Evolutionary conservation across 805 yeast genomes (phyloP).

Genomic region (Cyberlindnera maritima): DNA sequence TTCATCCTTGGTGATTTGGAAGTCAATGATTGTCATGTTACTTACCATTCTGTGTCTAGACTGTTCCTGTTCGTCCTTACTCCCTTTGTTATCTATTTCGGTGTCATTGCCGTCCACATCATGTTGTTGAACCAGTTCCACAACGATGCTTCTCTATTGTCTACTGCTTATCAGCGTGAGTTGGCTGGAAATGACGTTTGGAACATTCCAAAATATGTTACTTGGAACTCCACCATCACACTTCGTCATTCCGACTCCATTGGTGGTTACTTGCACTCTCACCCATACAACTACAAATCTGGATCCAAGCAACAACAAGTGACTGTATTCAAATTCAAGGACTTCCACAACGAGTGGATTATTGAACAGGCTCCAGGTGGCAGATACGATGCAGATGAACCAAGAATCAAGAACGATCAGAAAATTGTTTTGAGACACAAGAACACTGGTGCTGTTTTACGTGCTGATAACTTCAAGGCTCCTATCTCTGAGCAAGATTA

Average conservation of each 20-base stretch:
- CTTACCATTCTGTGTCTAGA: constrained; percentile 41
- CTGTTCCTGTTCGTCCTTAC: constrained; percentile 42
- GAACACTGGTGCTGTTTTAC: constrained; percentile 62
- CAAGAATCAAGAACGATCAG: constrained; percentile 29
- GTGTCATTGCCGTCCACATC: constrained; percentile 58
- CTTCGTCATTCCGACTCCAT: constrained; percentile 66
- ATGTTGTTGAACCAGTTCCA: constrained; percentile 38
- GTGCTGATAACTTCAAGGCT: constrained; percentile 69
- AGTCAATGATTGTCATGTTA: constrained; percentile 37
- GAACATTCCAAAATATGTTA: constrained; percentile 58
- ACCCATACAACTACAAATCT: constrained; percentile 54
- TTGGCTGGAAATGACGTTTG: constrained; percentile 41
- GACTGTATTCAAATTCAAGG: constrained; percentile 62
- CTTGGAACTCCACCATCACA: constrained; percentile 69
- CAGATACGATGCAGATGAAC: constrained; percentile 30
- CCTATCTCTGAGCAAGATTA: constrained; percentile 91
- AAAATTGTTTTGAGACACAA: constrained; percentile 71
- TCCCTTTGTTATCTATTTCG: constrained; percentile 58
- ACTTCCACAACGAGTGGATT: constrained; percentile 69
- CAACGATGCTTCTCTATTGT: constrained; percentile 62
- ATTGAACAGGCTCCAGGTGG: constrained; percentile 42
- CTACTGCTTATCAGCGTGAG: constrained; percentile 65
- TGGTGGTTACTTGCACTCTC: constrained; percentile 83
- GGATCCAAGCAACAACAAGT: constrained; percentile 81
- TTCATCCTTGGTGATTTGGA: constrained; percentile 62